Percentiles rank a stretch among this genome's conserved stretches.
Evolutionary conservation across 1,284 basidiomycete species (phyloP).

Genomic region (Trichosporon coremiiforme): DNA sequence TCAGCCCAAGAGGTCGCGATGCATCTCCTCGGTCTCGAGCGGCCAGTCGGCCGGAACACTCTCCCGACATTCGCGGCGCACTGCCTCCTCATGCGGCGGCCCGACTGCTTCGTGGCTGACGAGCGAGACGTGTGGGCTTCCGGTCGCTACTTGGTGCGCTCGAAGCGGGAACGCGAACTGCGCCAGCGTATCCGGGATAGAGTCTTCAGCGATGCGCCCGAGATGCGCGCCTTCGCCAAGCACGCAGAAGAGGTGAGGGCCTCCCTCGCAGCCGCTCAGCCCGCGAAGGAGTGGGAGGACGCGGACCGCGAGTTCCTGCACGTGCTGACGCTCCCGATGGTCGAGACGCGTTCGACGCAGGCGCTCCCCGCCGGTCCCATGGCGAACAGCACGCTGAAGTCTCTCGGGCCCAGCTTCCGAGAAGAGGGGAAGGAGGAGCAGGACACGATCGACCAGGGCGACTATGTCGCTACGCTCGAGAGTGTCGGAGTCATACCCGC

Average conservation of each 20-base stretch:
- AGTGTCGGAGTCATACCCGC: constrained; percentile 71
- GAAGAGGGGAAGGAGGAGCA: constrained; percentile 44
- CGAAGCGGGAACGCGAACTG: constrained; percentile 64
- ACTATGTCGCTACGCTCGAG: constrained; percentile 61
- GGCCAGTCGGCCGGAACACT: constrained; percentile 34
- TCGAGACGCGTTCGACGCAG: constrained; percentile 66
- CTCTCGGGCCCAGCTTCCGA: constrained; percentile 51
- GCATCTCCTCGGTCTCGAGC: constrained; percentile 31
- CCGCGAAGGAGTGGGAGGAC: constrained; percentile 60
- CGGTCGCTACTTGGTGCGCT: constrained; percentile 71
- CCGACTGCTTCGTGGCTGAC: constrained; percentile 68
- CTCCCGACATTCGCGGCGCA: constrained; percentile 67
- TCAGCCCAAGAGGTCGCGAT: constrained; percentile 44
- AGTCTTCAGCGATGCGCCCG: constrained; percentile 58
- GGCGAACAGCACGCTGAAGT: constrained; percentile 66
- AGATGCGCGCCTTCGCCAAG: constrained; percentile 63
- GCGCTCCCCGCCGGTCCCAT: constrained; percentile 64
- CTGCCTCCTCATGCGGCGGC: constrained; percentile 68
- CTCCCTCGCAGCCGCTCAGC: constrained; percentile 15
- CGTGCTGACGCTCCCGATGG: constrained; percentile 68
- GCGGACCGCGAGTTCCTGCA: constrained; percentile 68
- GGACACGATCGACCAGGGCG: constrained; percentile 55
- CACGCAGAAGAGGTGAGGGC: constrained; percentile 63
- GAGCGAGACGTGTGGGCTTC: constrained; percentile 62
- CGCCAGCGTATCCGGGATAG: constrained; percentile 64